A percentile compares a stretch with the other conserved stretches of the same genome.
These are phyloP conservation scores for Cyberlindnera bimundalis DNA, from an alignment of 805 yeast species.

Conservation along the genomic window DNA sequence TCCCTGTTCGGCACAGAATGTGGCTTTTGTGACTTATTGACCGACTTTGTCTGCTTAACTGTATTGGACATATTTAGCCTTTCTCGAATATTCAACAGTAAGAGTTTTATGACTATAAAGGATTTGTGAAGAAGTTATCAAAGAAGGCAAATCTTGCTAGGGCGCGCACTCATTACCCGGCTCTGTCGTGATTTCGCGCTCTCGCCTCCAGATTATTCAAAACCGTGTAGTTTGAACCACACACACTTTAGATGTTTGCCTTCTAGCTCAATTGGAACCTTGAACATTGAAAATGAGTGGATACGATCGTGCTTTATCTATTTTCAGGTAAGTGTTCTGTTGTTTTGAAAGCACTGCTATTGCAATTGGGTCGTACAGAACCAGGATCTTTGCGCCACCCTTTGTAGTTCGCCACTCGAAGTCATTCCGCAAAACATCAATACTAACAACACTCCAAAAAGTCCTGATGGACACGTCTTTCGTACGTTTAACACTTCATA, in stretches of 20 bases:
- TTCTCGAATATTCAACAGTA: too few species aligned
- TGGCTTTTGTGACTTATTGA: slow-evolving; percentile 5
- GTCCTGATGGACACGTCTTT: slow-evolving; percentile 98
- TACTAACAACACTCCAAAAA: slow-evolving; percentile 35
- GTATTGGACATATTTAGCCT: background rate
- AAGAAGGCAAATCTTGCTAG: too few species aligned
- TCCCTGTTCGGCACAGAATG: slow-evolving; percentile 36
- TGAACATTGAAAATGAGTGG: slow-evolving; percentile 94
- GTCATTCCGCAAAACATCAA: background rate
- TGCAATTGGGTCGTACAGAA: background rate
- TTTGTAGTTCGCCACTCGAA: slow-evolving; percentile 1
- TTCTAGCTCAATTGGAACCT: too few species aligned
- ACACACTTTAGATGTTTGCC: too few species aligned
- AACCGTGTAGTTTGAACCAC: background rate
- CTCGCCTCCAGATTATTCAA: too few species aligned
- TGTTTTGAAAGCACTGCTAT: background rate
- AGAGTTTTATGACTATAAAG: too few species aligned
- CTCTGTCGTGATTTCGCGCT: too few species aligned
- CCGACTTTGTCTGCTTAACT: background rate
- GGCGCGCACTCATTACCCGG: too few species aligned
- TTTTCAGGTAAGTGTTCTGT: slow-evolving; percentile 73
- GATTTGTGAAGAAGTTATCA: too few species aligned
- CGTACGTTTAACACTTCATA: slow-evolving; percentile 44
- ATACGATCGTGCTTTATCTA: slow-evolving; percentile 97
- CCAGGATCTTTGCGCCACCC: slow-evolving; percentile 9